These are phyloP conservation scores for Neoboletus magnificus DNA, from an alignment of 768 basidiomycete genomes.

Conservation along the genomic window DNA sequence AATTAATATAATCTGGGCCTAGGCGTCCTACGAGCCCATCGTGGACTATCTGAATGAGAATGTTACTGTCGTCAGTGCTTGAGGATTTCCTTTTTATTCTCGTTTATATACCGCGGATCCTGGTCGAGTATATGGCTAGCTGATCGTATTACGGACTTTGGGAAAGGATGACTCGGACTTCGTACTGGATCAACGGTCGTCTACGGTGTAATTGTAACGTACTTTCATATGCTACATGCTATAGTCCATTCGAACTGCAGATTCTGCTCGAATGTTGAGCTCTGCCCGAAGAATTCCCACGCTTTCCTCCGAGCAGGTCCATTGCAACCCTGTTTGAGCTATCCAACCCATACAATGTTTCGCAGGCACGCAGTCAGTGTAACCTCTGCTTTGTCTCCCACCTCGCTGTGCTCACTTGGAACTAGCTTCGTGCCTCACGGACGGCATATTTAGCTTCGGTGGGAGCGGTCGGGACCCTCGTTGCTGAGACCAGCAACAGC, in stretches of 20 bases:
- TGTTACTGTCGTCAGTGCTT: conserved; percentile 9
- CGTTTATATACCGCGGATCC: not conserved
- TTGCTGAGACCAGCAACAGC: conserved; percentile 9
- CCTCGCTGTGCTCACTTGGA: not conserved
- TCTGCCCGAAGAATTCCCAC: conserved; percentile 12
- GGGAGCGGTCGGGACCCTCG: conserved; percentile 15
- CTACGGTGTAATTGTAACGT: not conserved
- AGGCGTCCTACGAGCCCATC: conserved; percentile 10
- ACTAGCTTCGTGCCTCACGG: conserved; percentile 25
- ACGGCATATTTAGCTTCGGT: conserved; percentile 20
- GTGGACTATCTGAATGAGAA: conserved; percentile 25
- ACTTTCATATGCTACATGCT: not conserved
- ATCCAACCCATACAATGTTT: conserved; percentile 16
- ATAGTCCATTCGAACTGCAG: not conserved
- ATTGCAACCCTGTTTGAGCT: not conserved
- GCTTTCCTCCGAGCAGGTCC: conserved; percentile 7
- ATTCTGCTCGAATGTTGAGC: not conserved
- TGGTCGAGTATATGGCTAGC: not conserved
- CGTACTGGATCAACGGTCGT: not conserved
- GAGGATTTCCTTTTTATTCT: not conserved
- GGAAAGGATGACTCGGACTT: not conserved
- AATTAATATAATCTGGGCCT: not conserved
- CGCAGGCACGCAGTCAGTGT: conserved; percentile 24
- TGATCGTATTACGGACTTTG: not conserved
- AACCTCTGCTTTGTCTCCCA: not conserved